Evolutionary conservation across 169 alveolate species (phyloP).

Genomic region (Eimeria necatrix): DNA sequence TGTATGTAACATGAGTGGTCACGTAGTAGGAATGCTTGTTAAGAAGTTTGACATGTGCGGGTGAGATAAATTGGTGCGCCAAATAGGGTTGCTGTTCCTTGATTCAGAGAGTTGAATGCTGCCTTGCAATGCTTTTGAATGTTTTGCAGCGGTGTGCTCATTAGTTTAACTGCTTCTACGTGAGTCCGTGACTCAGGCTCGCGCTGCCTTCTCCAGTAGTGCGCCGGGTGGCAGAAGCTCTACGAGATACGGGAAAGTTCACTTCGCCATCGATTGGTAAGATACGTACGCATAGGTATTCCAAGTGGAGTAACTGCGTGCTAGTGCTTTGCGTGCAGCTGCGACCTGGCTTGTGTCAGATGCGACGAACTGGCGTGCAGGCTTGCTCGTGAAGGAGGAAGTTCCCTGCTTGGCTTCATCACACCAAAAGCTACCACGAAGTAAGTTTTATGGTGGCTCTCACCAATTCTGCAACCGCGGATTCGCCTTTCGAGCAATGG

Average conservation of each 20-base stretch:
- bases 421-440: neutral
- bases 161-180: neutral
- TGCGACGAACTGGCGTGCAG: neutral
- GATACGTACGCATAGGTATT: neutral
- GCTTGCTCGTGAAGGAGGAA: slow-evolving; percentile 34
- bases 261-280: slow-evolving; percentile 21
- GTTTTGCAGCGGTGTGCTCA: neutral
- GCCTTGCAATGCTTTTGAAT: too few relatives aligned
- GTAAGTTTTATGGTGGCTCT: neutral
- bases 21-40: slow-evolving; percentile 78
- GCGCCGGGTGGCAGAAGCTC: slow-evolving; percentile 45
- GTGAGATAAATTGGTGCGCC: slow-evolving; percentile 28
- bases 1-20: slow-evolving; percentile 62
- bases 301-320: neutral
- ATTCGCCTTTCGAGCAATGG: too few relatives aligned
- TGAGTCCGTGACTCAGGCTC: slow-evolving; percentile 24
- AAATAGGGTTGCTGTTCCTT: neutral
- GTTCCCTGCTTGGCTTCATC: slow-evolving; percentile 10
- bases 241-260: slow-evolving; percentile 50
- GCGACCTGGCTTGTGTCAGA: neutral
- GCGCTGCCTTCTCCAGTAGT: slow-evolving; percentile 36
- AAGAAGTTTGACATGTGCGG: slow-evolving; percentile 77
- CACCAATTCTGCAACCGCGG: too few relatives aligned
- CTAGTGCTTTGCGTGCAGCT: too few relatives aligned
- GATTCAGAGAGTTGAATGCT: too few relatives aligned